Evolutionary conservation across 352 stramenopile species (phyloP).

Genomic region (Pseudoperonospora humuli): DNA sequence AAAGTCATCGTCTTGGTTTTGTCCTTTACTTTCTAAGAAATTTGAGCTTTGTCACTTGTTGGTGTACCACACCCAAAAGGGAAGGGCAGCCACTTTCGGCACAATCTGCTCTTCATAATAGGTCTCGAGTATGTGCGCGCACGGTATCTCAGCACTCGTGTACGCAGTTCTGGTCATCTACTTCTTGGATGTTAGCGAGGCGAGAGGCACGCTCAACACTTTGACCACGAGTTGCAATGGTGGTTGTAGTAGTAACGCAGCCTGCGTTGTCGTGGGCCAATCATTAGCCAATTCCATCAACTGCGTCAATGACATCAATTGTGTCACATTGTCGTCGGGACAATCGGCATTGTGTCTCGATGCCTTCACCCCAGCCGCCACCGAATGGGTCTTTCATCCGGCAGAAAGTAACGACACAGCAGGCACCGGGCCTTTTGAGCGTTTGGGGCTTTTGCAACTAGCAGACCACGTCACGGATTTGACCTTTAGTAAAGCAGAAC

Average conservation of each 20-base stretch:
- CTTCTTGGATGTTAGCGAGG: slow-evolving; percentile 7
- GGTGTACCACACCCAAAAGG: no score
- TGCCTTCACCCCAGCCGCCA: slow-evolving; percentile 31
- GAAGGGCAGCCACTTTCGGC: no score
- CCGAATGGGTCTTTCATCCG: slow-evolving; percentile 48
- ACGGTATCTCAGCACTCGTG: slow-evolving; percentile 8
- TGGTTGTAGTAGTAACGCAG: slow-evolving; percentile 46
- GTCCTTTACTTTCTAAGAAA: not conserved
- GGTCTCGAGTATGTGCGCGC: slow-evolving; percentile 7
- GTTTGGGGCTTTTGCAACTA: slow-evolving; percentile 60
- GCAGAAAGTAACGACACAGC: slow-evolving; percentile 38
- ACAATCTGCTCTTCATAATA: not conserved
- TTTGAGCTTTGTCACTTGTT: no score
- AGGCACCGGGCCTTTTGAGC: slow-evolving; percentile 55
- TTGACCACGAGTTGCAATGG: slow-evolving; percentile 73
- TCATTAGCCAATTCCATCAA: slow-evolving; percentile 53
- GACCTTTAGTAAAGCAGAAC: slow-evolving; percentile 36
- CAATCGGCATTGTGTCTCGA: slow-evolving; percentile 59
- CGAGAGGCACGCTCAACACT: slow-evolving; percentile 44
- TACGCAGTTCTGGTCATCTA: not conserved
- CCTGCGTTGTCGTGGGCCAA: slow-evolving; percentile 58
- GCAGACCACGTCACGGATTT: slow-evolving; percentile 38
- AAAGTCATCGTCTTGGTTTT: no score
- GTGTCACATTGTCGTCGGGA: slow-evolving; percentile 56
- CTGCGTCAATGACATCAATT: slow-evolving; percentile 68